Conservation (phyloP, 495 filamentous ascomycete species). For the Sordaria brevicollis region DNA sequence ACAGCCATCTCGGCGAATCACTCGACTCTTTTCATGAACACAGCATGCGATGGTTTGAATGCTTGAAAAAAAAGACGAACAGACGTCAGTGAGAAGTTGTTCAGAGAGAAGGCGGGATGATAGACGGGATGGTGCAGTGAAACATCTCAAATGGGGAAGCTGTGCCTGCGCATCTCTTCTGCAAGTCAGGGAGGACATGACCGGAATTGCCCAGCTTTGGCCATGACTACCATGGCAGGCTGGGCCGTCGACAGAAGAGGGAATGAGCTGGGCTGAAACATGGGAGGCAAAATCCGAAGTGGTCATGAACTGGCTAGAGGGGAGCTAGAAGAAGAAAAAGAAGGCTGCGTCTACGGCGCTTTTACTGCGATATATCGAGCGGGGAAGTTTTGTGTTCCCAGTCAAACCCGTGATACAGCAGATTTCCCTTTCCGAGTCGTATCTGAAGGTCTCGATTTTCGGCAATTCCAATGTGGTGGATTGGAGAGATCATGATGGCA, state of each 20-base stretch:
- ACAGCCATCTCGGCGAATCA: background rate
- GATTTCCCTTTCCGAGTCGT: background rate
- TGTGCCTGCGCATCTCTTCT: conserved; percentile 17
- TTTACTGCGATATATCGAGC: background rate
- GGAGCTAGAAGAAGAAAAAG: background rate
- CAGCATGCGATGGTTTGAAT: background rate
- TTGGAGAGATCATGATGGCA: background rate
- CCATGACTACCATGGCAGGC: conserved; percentile 1
- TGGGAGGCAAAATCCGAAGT: background rate
- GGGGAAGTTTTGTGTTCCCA: background rate
- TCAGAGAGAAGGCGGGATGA: background rate
- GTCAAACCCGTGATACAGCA: background rate
- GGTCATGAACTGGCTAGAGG: background rate
- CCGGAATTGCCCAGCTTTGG: conserved; percentile 1
- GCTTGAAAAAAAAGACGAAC: background rate
- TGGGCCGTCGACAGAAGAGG: background rate
- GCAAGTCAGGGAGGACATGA: background rate
- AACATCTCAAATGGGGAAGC: conserved; percentile 12
- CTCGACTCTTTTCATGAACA: background rate
- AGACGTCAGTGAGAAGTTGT: background rate
- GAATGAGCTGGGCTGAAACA: background rate
- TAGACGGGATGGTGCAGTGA: background rate
- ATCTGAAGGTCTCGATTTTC: background rate
- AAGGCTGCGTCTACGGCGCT: background rate
- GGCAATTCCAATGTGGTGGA: background rate